Percentiles rank a stretch among this genome's conserved stretches.
Conservation (phyloP, 2,329 filamentous ascomycete genomes). For the Aspergillus novofumigatus region DNA sequence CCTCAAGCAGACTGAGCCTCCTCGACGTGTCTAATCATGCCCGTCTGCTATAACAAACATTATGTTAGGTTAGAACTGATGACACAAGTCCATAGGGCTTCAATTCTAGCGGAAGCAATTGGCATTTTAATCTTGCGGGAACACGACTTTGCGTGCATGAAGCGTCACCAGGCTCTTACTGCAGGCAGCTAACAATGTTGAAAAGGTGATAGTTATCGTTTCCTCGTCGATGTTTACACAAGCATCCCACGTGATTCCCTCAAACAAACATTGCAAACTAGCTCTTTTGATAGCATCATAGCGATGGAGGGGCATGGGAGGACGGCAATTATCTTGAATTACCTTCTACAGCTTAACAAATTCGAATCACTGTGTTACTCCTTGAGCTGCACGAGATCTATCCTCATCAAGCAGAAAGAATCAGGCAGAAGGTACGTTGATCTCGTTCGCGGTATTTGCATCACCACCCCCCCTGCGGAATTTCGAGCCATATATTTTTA, state of each 20-base stretch:
- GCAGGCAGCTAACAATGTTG: too few species aligned
- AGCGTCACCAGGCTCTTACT: too few species aligned
- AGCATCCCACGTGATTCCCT: conserved; percentile 5
- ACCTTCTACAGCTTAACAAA: neutral
- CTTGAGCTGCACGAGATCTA: neutral
- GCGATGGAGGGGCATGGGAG: conserved; percentile 11
- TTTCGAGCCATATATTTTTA: neutral
- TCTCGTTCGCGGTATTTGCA: neutral
- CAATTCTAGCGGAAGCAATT: too few species aligned
- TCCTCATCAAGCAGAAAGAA: neutral
- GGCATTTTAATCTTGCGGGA: too few species aligned
- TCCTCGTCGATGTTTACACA: conserved; percentile 29
- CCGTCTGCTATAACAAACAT: too few species aligned
- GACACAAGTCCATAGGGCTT: too few species aligned
- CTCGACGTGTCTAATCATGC: too few species aligned
- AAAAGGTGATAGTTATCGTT: too few species aligned
- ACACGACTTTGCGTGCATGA: too few species aligned
- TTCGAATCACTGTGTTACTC: too few species aligned
- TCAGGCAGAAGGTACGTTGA: neutral
- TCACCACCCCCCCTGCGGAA: neutral
- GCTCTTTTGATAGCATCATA: conserved; percentile 13
- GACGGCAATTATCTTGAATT: neutral
- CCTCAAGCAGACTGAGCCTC: too few species aligned
- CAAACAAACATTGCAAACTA: conserved; percentile 23
- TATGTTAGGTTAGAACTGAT: too few species aligned